Conservation (phyloP, 352 stramenopile genomes). For the Aphanomyces astaci region DNA sequence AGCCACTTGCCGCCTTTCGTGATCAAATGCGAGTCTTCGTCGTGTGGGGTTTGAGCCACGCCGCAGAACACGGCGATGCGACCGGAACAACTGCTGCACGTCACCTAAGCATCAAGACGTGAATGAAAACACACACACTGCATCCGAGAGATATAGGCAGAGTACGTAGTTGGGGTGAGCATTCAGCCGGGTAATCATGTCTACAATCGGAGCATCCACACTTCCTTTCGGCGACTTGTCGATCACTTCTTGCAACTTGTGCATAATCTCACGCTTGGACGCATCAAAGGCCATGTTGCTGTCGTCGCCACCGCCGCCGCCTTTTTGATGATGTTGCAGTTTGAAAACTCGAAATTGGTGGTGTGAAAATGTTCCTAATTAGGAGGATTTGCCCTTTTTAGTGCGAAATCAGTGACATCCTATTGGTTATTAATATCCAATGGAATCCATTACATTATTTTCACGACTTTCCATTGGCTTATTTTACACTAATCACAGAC, state of each 20-base stretch:
- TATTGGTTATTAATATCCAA: conserved; percentile 11
- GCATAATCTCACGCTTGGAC: conserved; percentile 79
- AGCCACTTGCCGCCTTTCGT: conserved; percentile 88
- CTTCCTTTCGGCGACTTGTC: conserved; percentile 89
- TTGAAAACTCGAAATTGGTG: neutral
- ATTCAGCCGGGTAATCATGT: conserved; percentile 85
- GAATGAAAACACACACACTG: too few relatives aligned
- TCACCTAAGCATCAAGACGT: too few relatives aligned
- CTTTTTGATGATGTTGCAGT: neutral
- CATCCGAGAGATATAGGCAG: neutral
- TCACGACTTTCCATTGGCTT: neutral
- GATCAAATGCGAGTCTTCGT: conserved; percentile 43
- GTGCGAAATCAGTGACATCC: too few relatives aligned
- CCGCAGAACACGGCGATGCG: conserved; percentile 83
- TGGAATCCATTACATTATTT: neutral
- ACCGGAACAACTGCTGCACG: conserved; percentile 86
- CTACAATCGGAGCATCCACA: conserved; percentile 83
- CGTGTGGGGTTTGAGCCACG: conserved; percentile 27
- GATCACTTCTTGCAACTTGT: conserved; percentile 69
- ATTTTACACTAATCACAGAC: neutral
- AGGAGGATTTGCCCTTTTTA: neutral
- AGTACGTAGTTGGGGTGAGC: conserved; percentile 72
- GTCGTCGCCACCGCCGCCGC: too few relatives aligned
- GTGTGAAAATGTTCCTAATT: neutral
- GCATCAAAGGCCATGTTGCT: conserved; percentile 77